These are phyloP conservation scores for Orbilia brochopaga DNA, from an alignment of 2,329 filamentous ascomycete genomes.

Conservation along the genomic window DNA sequence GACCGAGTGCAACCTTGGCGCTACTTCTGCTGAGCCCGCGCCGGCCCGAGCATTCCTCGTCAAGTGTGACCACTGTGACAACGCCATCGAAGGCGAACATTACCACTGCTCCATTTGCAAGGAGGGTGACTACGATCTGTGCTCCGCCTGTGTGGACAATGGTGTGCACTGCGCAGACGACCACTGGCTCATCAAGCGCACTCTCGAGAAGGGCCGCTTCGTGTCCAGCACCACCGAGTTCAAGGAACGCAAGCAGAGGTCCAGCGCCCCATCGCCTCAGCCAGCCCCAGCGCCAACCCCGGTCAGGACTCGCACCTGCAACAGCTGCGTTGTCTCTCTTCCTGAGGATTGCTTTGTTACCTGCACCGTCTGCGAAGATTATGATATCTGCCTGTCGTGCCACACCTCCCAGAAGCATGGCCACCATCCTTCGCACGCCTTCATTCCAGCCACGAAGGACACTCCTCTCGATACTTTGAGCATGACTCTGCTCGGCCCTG, in stretches of 20 bases:
- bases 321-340: slow-evolving; percentile 66
- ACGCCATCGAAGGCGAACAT: slow-evolving; percentile 77
- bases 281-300: slow-evolving; percentile 43
- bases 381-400: slow-evolving; percentile 86
- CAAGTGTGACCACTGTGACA: slow-evolving; percentile 90
- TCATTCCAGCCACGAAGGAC: slow-evolving; percentile 71
- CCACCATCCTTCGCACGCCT: slow-evolving; percentile 86
- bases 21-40: slow-evolving; percentile 44
- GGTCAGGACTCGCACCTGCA: slow-evolving; percentile 69
- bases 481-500: slow-evolving; percentile 73
- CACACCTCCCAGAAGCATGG: slow-evolving; percentile 79
- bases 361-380: slow-evolving; percentile 84
- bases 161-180: slow-evolving; percentile 78
- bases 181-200: slow-evolving; percentile 95
- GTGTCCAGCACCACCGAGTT: slow-evolving; percentile 85
- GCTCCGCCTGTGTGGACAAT: slow-evolving; percentile 74
- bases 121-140: slow-evolving; percentile 91
- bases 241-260: slow-evolving; percentile 65
- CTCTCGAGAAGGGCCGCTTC: slow-evolving; percentile 76
- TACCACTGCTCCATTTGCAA: slow-evolving; percentile 96
- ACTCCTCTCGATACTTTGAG: slow-evolving; percentile 68
- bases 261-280: slow-evolving; percentile 48
- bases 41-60: slow-evolving; percentile 65
- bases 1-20: slow-evolving; percentile 35
- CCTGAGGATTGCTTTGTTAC: slow-evolving; percentile 82